These are phyloP conservation scores for Rhododendron simsii DNA, from an alignment of 148 eudicot genomes.

Conservation along the genomic window DNA sequence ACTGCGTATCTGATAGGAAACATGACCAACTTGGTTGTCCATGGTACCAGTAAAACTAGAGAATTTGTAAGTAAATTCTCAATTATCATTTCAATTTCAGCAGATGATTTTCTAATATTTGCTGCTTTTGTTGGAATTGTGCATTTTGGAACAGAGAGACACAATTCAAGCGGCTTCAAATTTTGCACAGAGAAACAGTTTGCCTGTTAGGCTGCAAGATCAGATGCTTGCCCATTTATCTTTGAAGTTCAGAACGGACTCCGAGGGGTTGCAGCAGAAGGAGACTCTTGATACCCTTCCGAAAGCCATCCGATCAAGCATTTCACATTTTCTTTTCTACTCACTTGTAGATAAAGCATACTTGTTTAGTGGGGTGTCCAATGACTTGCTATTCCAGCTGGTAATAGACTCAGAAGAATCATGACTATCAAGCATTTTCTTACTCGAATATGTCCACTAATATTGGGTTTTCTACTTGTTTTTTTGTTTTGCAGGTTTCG, in stretches of 20 bases:
- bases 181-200: slow-evolving; percentile 71
- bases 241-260: slow-evolving; percentile 68
- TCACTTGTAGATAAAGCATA: slow-evolving; percentile 63
- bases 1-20: slow-evolving; percentile 84
- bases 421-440: not conserved
- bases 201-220: slow-evolving; percentile 68
- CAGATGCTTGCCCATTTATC: slow-evolving; percentile 90
- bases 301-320: slow-evolving; percentile 79
- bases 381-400: slow-evolving; percentile 87
- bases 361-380: slow-evolving; percentile 74
- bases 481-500: slow-evolving; percentile 47
- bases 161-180: slow-evolving; percentile 81
- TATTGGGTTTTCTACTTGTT: not conserved
- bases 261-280: slow-evolving; percentile 83
- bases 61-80: slow-evolving; percentile 53
- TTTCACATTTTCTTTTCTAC: slow-evolving; percentile 77
- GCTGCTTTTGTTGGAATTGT: not conserved
- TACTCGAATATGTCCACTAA: not conserved
- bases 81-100: not conserved
- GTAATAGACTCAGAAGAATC: slow-evolving; percentile 29
- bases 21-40: slow-evolving; percentile 93
- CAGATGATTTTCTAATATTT: not conserved
- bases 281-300: slow-evolving; percentile 80
- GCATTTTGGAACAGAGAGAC: slow-evolving; percentile 48
- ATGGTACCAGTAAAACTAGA: slow-evolving; percentile 76